A percentile compares a stretch with the other conserved stretches of the same genome.
These are phyloP conservation scores for Salvia rosmarinus DNA, from an alignment of 257 asterid genomes.

Conservation along the genomic window DNA sequence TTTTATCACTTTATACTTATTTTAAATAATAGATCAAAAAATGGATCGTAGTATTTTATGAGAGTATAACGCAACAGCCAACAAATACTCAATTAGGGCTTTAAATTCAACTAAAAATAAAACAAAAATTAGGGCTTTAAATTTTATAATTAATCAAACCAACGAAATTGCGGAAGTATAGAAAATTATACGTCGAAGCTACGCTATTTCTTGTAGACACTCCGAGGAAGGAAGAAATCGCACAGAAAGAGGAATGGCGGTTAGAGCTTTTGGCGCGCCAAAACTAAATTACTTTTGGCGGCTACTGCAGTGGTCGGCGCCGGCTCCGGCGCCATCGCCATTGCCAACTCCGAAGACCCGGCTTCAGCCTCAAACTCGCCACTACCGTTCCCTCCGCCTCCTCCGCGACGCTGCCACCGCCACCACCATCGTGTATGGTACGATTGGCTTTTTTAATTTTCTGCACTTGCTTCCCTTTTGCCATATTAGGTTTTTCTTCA, in stretches of 20 bases:
- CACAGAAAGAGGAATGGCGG: slow-evolving; percentile 51
- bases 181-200: not conserved
- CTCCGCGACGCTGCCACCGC: slow-evolving; percentile 82
- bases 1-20: too few species aligned
- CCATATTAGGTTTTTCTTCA: not conserved
- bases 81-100: too few species aligned
- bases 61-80: too few species aligned
- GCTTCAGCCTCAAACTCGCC: slow-evolving; percentile 79
- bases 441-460: not conserved
- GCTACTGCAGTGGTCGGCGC: slow-evolving; percentile 62
- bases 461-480: not conserved
- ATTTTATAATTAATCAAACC: too few species aligned
- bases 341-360: slow-evolving; percentile 86
- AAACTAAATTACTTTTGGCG: slow-evolving; percentile 57
- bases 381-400: slow-evolving; percentile 79
- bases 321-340: slow-evolving; percentile 67
- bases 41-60: too few species aligned
- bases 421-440: slow-evolving; percentile 72
- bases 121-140: too few species aligned
- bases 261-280: slow-evolving; percentile 74
- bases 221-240: slow-evolving; percentile 6
- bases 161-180: not conserved
- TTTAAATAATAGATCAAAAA: too few species aligned
- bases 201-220: slow-evolving; percentile 19
- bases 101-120: too few species aligned